These are phyloP conservation scores for Coniochaeta sp. DNA, from an alignment of 2,329 filamentous ascomycete genomes.

Conservation along the genomic window DNA sequence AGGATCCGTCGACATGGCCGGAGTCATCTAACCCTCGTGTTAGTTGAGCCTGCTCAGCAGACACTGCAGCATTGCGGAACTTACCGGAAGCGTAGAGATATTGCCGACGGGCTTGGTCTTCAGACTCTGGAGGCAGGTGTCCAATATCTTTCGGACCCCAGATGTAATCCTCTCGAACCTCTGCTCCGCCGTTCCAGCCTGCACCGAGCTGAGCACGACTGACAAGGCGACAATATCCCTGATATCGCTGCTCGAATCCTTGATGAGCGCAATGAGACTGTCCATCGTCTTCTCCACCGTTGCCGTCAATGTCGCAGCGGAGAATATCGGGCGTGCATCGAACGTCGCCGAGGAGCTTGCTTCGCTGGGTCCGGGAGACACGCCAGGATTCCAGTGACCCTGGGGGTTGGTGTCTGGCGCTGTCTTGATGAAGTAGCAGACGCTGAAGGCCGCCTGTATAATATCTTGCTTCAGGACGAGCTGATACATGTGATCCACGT, in stretches of 20 bases:
- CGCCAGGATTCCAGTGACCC: not conserved
- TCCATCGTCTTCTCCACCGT: slow-evolving; percentile 42
- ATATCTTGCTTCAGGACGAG: slow-evolving; percentile 47
- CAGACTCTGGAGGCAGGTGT: slow-evolving; percentile 13
- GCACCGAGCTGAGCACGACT: slow-evolving; percentile 39
- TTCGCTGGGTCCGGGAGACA: not conserved
- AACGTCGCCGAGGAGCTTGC: not conserved
- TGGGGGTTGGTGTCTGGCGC: slow-evolving; percentile 11
- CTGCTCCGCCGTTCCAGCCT: slow-evolving; percentile 28
- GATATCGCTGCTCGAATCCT: slow-evolving; percentile 41
- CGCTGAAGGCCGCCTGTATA: slow-evolving; percentile 45
- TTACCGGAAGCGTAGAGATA: not conserved
- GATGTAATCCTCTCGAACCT: slow-evolving; percentile 33
- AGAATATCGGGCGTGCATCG: slow-evolving; percentile 23
- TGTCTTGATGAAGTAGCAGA: slow-evolving; percentile 47
- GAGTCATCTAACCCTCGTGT: not conserved
- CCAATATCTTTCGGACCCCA: slow-evolving; percentile 34
- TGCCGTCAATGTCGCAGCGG: slow-evolving; percentile 29
- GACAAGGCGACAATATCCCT: slow-evolving; percentile 44
- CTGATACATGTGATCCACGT: slow-evolving; percentile 45
- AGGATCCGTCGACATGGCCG: not conserved
- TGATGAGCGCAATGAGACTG: slow-evolving; percentile 31
- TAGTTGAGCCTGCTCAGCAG: not conserved
- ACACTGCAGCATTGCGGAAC: not conserved
- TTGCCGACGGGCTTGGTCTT: not conserved